A percentile compares a stretch with the other conserved stretches of the same genome.
Evolutionary conservation across 192 early-diverging fungal species (phyloP).

Genomic region (Jimgerdemannia lactiflua): DNA sequence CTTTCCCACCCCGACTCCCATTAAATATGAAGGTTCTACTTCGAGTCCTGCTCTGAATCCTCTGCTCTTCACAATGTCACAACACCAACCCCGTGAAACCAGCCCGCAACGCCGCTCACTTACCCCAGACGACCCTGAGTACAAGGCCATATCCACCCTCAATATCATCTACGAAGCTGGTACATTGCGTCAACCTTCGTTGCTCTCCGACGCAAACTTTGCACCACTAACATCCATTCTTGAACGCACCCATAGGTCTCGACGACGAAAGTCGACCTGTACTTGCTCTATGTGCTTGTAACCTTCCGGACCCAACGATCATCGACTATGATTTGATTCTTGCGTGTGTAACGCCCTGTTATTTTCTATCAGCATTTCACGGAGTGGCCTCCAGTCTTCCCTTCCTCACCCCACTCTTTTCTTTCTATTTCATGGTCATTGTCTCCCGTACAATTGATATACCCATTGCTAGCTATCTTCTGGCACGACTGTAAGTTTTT

Average conservation of each 20-base stretch:
- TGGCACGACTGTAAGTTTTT: conserved; percentile 31
- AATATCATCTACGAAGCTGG: conserved; percentile 38
- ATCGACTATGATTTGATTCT: conserved; percentile 85
- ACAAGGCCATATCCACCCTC: conserved; percentile 26
- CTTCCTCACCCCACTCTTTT: neutral
- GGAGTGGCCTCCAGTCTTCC: neutral
- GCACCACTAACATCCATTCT: neutral
- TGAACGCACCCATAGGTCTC: conserved; percentile 50
- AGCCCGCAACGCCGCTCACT: conserved; percentile 4
- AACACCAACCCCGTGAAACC: too few species aligned
- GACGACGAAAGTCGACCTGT: conserved; percentile 84
- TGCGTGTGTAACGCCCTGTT: conserved; percentile 38
- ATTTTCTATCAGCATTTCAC: too few species aligned
- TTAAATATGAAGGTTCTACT: too few species aligned
- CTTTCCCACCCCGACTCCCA: too few species aligned
- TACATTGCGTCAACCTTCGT: neutral
- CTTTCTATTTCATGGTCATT: neutral
- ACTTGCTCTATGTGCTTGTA: conserved; percentile 79
- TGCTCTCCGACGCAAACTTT: neutral
- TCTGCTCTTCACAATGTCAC: too few species aligned
- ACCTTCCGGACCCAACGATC: conserved; percentile 79
- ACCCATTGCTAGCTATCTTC: conserved; percentile 4
- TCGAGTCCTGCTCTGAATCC: too few species aligned
- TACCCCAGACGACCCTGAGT: conserved; percentile 46
- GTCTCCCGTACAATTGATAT: neutral